Base-by-base conservation (phyloP, 2,329 filamentous ascomycete species). In the Sordariomycetes sp. region DNA sequence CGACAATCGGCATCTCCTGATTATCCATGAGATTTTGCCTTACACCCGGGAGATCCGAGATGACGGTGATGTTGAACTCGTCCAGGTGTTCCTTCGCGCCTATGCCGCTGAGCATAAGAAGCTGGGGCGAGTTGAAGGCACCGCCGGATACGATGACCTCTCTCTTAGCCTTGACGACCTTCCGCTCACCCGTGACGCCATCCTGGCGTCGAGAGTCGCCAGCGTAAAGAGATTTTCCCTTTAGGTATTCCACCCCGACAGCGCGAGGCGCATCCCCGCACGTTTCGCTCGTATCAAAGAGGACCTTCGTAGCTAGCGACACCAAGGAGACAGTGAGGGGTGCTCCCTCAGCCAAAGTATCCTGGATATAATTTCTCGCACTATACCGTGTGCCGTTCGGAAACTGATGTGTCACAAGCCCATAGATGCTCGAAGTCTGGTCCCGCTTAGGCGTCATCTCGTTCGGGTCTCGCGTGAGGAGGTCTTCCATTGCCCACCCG, bases 31-130 rank as follows among this genome's bases (percentile, higher is more conserved):
- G 60, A 66, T 85, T 84, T 51, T 72, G 75, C 32, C 84, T 84
- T 15, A 88, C 82, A 54, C 82, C 81, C 0, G 79, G 80, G 1
- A 80, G 70, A 61, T 84, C 74, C 1, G 70, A 67, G 53, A 80
- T 62, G 6, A 80, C 71, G 1, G 72, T 67, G 59, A 84, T 82
- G n/a, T 71, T 64, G 55, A 75, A 69, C n/a, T 67, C 63, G 4
- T 69, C 55, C 1, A 81, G 68, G 22, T 75, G 70, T 0, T 66
- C 64, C 1, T 65, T 66, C 1, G 74, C 70, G 0, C 76, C 76
- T 28, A 80, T 68, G 10, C 78, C 77, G 53, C 74, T 77, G 0
- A 79, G 69, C 65, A 77, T 75, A 2, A 81, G 71, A 4, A 80
- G 69, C 59, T 78, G 74, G 0, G 77, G 77, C 3, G 73, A 72